phyloP scores from a whole-genome alignment of 2,329 filamentous ascomycete genomes.

The Arthrobotrys entomopaga region DNA sequence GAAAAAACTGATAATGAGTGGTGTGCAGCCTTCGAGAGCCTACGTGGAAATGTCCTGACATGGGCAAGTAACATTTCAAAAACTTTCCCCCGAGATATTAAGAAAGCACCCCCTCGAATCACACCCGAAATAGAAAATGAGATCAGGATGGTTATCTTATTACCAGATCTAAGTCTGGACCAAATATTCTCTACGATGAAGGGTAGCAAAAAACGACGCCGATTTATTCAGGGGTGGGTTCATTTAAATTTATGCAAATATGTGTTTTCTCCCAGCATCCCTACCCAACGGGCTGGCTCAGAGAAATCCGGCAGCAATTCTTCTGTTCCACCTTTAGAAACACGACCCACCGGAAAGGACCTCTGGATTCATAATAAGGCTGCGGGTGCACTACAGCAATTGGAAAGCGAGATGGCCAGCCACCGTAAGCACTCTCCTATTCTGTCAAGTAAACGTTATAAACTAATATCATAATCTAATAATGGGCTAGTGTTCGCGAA shows the following conservation, averaged over 20 bases:
- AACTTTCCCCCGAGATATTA: background rate
- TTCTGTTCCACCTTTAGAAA: background rate
- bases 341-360: constrained; percentile 4
- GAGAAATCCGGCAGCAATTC: background rate
- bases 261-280: constrained; percentile 18
- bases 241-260: constrained; percentile 11
- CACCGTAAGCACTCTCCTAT: background rate
- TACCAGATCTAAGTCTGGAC: constrained; percentile 1
- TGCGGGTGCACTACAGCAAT: background rate
- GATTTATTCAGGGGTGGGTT: constrained; percentile 17
- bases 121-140: constrained; percentile 8
- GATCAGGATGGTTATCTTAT: constrained; percentile 1
- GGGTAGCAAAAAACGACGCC: constrained; percentile 1
- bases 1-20: constrained; percentile 12
- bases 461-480: too few species aligned
- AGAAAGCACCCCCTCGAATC: background rate
- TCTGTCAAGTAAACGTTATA: too few species aligned
- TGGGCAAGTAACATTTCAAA: constrained; percentile 2
- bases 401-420: constrained; percentile 9
- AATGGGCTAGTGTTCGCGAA: background rate
- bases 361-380: constrained; percentile 2
- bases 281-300: constrained; percentile 1
- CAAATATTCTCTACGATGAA: constrained; percentile 7
- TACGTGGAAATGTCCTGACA: constrained; percentile 2
- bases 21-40: background rate